A percentile compares a stretch with the other conserved stretches of the same genome.
phyloP scores from a whole-genome alignment of 371 early-diverging fungal species.

The Capniomyces stellatus region DNA sequence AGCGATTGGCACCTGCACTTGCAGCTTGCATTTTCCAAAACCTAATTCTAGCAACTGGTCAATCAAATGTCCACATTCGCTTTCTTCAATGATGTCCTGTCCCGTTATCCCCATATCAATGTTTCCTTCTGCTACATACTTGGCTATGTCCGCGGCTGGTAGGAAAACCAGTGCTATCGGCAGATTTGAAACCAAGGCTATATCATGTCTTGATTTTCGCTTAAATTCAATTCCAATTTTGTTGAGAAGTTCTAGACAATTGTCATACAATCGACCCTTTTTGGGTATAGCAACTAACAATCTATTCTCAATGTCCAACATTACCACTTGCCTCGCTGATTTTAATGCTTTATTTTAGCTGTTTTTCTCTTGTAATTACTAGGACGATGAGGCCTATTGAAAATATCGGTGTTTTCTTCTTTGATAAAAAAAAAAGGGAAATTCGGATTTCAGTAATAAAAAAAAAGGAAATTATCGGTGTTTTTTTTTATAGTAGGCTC shows the following conservation, averaged over 20 bases:
- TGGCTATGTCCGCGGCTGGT: conserved; percentile 87
- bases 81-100: conserved; percentile 80
- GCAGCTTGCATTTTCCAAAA: conserved; percentile 81
- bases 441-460: no score
- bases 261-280: conserved; percentile 88
- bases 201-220: conserved; percentile 83
- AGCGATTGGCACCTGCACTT: conserved; percentile 53
- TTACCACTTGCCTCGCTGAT: not conserved
- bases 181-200: conserved; percentile 82
- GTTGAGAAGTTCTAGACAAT: conserved; percentile 57
- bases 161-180: conserved; percentile 85
- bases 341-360: no score
- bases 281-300: conserved; percentile 91
- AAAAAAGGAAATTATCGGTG: no score
- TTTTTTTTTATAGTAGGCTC: no score
- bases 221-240: conserved; percentile 87
- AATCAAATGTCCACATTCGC: conserved; percentile 45
- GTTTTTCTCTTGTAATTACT: no score
- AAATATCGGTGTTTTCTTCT: no score
- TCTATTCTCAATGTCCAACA: conserved; percentile 43
- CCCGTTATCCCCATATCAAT: conserved; percentile 95
- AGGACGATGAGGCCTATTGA: no score
- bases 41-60: conserved; percentile 55
- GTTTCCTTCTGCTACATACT: conserved; percentile 83
- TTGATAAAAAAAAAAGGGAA: no score